These are phyloP conservation scores for Globisporangium perplexum DNA, from an alignment of 352 stramenopile species.

Conservation along the genomic window DNA sequence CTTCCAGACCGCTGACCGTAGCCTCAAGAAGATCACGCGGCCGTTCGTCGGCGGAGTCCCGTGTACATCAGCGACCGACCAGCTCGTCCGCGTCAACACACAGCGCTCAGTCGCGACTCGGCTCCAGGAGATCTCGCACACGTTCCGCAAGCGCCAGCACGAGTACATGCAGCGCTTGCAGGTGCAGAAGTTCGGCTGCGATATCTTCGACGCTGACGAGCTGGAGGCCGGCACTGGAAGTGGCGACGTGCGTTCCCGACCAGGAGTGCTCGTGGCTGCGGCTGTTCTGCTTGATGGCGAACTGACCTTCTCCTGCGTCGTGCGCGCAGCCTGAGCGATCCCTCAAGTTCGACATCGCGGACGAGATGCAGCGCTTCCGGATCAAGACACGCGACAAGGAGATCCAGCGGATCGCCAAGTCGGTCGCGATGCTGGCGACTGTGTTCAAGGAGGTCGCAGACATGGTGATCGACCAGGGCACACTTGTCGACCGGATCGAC, in stretches of 20 bases:
- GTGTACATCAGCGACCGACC: conserved; percentile 41
- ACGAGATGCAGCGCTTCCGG: conserved; percentile 33
- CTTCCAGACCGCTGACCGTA: conserved; percentile 61
- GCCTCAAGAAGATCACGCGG: conserved; percentile 65
- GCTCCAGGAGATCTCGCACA: conserved; percentile 54
- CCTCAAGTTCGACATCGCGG: conserved; percentile 22
- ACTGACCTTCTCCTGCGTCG: background rate
- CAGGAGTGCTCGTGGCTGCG: background rate
- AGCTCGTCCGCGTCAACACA: conserved; percentile 57
- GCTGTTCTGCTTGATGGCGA: background rate
- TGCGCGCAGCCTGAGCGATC: conserved; percentile 4
- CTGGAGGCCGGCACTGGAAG: background rate
- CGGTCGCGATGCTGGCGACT: conserved; percentile 50
- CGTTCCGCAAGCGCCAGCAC: conserved; percentile 60
- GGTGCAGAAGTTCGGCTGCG: conserved; percentile 66
- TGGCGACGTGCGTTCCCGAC: background rate
- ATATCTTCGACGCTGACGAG: conserved; percentile 49
- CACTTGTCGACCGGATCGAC: conserved; percentile 79
- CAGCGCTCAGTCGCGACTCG: conserved; percentile 57
- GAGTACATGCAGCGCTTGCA: conserved; percentile 71
- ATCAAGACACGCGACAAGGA: conserved; percentile 60
- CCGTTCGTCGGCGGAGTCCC: conserved; percentile 44
- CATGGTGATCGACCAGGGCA: conserved; percentile 83
- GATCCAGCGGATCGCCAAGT: conserved; percentile 75
- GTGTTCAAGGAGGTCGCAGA: conserved; percentile 80